Base-by-base conservation (phyloP, 2,329 filamentous ascomycete species). In the Pyrenophora teres region DNA sequence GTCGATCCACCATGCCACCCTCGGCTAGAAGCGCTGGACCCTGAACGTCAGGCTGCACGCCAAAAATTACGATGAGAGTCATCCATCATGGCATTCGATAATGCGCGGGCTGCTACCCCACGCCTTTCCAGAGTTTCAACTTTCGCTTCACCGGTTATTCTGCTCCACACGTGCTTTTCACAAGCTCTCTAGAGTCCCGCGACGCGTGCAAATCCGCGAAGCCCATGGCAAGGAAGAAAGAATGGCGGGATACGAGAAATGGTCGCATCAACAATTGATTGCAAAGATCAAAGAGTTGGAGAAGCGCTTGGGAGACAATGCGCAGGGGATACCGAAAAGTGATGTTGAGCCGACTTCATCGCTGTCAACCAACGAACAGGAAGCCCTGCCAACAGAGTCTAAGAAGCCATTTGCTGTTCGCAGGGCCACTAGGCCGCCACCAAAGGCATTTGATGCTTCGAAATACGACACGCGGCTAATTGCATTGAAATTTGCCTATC, bases 401-500 rank as follows among this genome's bases (percentile, higher is more conserved):
- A 30, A 46, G 5, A 50, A 54, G 36, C 41, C 59, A 18, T 41
- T 52, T 33, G 54, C 62, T 10, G 61, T 63, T 47, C 64, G 63
- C 45, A 71, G 68, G 46, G 56, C 66, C n/a, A 57, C 60, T 19
- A 71, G 70, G 44, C 72, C 75, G n/a, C 61, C 69, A 36, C 65
- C 72, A 21, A 77, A 81, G 56, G 78, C 78, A 44, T 87, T 96
- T 67, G 90, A 97, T 70, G 85, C 90, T 0, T 86, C 85, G 12
- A 88, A 86, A 68, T 96, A 97, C 73, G 83, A 84, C 31, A 95
- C 91, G 1, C 85, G 94, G 40, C 85, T 88, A 54, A 89, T 99
- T 57, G 94, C 93, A 6, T 79, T 99, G 52, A 97, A 97, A 74
- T 86, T 99, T 57, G 92, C 94, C 33, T 99, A 99, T 72, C 78